Evolutionary conservation across 2,329 filamentous ascomycete genomes (phyloP).

Genomic region (Colletotrichum gigasporum): DNA sequence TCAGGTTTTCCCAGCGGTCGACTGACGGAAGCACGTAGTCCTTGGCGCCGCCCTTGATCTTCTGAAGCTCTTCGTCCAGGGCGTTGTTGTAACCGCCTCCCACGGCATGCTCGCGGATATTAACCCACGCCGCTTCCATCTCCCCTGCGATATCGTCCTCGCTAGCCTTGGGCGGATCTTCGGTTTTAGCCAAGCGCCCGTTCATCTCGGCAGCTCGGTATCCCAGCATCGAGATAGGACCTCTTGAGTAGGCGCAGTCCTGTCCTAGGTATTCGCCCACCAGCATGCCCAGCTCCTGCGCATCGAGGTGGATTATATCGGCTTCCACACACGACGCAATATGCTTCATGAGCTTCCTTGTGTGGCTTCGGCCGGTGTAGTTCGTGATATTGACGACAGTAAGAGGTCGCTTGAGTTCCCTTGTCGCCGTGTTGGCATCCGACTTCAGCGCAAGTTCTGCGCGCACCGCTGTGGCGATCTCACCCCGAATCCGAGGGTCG

Average conservation of each 20-base stretch:
- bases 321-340: constrained; percentile 70
- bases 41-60: constrained; percentile 47
- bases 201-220: constrained; percentile 65
- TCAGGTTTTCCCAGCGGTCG: constrained; percentile 69
- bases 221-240: constrained; percentile 62
- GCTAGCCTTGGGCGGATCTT: constrained; percentile 50
- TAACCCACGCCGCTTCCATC: constrained; percentile 37
- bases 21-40: constrained; percentile 44
- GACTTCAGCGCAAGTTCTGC: constrained; percentile 40
- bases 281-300: constrained; percentile 75
- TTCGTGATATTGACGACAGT: constrained; percentile 47
- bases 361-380: constrained; percentile 37
- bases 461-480: constrained; percentile 42
- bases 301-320: constrained; percentile 74
- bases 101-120: constrained; percentile 34
- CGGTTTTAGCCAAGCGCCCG: constrained; percentile 60
- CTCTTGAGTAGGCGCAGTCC: constrained; percentile 57
- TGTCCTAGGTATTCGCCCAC: constrained; percentile 77
- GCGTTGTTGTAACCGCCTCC: constrained; percentile 37
- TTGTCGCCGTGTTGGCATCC: constrained; percentile 32
- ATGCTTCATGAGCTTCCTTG: constrained; percentile 62
- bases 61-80: constrained; percentile 55
- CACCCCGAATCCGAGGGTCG: constrained; percentile 32
- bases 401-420: constrained; percentile 43
- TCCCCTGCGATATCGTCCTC: constrained; percentile 40